Conservation (phyloP, 768 basidiomycete genomes). For the Naematelia aurantialba region DNA sequence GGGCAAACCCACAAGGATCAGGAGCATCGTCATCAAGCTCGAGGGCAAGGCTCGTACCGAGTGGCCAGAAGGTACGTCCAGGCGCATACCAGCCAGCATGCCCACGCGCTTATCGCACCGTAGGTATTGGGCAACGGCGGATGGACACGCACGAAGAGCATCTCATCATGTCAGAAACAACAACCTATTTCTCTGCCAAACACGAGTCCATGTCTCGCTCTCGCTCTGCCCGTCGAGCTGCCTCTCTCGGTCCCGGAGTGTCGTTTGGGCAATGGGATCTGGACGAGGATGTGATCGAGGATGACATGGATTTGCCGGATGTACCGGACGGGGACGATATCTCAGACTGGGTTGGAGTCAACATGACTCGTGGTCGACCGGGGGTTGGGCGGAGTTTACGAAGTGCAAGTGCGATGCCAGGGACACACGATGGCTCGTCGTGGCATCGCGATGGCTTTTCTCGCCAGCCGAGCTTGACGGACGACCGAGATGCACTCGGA, state of each 20-base stretch:
- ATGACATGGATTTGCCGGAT: conserved; percentile 21
- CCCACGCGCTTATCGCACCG: not conserved
- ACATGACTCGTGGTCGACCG: conserved; percentile 14
- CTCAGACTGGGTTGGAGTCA: conserved; percentile 9
- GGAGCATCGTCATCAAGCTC: conserved; percentile 76
- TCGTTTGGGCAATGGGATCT: conserved; percentile 15
- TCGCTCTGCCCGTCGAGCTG: conserved; percentile 53
- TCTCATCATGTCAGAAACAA: conserved; percentile 65
- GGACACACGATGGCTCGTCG: conserved; percentile 14
- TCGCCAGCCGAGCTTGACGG: conserved; percentile 24
- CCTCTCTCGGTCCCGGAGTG: conserved; percentile 56
- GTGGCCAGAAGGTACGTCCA: conserved; percentile 76
- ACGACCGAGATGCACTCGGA: not conserved
- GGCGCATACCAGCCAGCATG: not conserved
- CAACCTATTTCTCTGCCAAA: conserved; percentile 66
- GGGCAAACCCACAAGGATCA: conserved; percentile 75
- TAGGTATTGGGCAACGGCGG: conserved; percentile 66
- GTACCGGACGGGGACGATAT: conserved; percentile 17
- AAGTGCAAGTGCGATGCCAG: conserved; percentile 38
- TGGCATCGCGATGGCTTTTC: conserved; percentile 29
- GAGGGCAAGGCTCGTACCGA: conserved; percentile 66
- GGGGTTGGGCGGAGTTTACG: conserved; percentile 14
- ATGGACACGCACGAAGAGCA: conserved; percentile 76
- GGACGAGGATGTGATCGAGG: conserved; percentile 27
- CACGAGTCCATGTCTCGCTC: conserved; percentile 38